Evolutionary conservation across 352 stramenopile species (phyloP).

Genomic region (Chrysophaeum taylorii): DNA sequence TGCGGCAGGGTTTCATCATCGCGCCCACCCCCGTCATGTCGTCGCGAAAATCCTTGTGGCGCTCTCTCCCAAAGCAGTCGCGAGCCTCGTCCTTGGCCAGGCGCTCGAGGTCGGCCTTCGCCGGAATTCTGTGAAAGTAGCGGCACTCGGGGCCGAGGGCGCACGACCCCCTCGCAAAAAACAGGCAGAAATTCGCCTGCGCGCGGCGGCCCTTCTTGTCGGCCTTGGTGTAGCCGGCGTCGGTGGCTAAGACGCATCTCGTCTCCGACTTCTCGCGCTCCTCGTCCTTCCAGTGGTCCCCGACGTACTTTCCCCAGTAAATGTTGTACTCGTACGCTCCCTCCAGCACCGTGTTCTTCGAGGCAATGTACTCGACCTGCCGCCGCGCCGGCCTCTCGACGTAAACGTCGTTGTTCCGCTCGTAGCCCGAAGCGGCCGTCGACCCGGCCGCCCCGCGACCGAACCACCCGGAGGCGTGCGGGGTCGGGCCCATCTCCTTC

Average conservation of each 20-base stretch:
- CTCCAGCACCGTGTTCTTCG: constrained; percentile 61
- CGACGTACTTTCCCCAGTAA: constrained; percentile 83
- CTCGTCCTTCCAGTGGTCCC: constrained; percentile 71
- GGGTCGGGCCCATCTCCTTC: constrained; percentile 71
- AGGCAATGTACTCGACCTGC: constrained; percentile 73
- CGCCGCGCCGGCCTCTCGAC: constrained; percentile 67
- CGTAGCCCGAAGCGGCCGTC: constrained; percentile 57
- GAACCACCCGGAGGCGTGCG: constrained; percentile 78
- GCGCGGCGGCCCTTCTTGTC: constrained; percentile 63
- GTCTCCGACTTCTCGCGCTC: constrained; percentile 69
- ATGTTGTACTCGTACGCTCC: constrained; percentile 87
- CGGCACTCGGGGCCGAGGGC: constrained; percentile 68
- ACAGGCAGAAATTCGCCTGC: constrained; percentile 59
- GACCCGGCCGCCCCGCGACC: constrained; percentile 67
- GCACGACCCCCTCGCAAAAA: constrained; percentile 80
- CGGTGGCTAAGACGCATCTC: constrained; percentile 62
- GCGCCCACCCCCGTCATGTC: constrained; percentile 81
- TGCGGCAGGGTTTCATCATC: constrained; percentile 75
- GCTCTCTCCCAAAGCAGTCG: constrained; percentile 78
- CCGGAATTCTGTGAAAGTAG: constrained; percentile 74
- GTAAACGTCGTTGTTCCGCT: constrained; percentile 65
- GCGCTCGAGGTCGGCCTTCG: constrained; percentile 20
- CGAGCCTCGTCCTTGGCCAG: constrained; percentile 42
- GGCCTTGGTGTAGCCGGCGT: constrained; percentile 77
- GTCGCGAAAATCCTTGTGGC: constrained; percentile 73